phyloP scores from a whole-genome alignment of 495 filamentous ascomycete genomes.

The Viridothelium virens region DNA sequence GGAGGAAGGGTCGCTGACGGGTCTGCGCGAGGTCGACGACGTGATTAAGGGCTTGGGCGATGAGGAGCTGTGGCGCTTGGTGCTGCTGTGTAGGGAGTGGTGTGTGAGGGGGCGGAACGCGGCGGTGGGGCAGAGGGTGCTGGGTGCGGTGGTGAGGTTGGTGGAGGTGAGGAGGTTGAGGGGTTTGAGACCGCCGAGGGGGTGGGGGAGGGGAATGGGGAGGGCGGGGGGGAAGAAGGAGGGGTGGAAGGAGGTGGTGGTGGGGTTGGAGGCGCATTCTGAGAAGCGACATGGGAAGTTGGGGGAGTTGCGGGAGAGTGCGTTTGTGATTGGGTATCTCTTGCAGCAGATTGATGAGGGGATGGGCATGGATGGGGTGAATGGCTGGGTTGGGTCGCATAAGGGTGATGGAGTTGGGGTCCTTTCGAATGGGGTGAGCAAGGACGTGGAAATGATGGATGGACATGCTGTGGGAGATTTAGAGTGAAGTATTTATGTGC shows the following conservation, averaged over 20 bases:
- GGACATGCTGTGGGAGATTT: too few species aligned
- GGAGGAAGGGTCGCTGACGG: constrained; percentile 59
- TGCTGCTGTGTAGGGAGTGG: too few species aligned
- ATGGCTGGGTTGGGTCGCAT: constrained; percentile 11
- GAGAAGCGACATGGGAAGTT: constrained; percentile 82
- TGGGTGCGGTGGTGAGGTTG: constrained; percentile 66
- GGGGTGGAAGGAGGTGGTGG: constrained; percentile 65
- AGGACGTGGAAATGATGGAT: background rate
- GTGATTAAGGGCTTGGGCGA: constrained; percentile 72
- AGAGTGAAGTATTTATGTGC: too few species aligned
- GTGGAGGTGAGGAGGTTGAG: constrained; percentile 70
- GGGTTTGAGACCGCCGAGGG: constrained; percentile 46
- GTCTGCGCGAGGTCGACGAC: constrained; percentile 71
- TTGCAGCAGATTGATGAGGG: constrained; percentile 85
- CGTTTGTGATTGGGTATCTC: constrained; percentile 87
- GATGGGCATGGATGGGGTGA: constrained; percentile 36
- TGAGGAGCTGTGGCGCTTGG: constrained; percentile 70
- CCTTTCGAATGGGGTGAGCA: background rate
- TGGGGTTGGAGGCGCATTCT: constrained; percentile 76
- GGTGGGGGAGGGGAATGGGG: constrained; percentile 19
- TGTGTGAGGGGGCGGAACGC: constrained; percentile 96
- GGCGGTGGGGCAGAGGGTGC: constrained; percentile 82
- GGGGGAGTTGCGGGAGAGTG: constrained; percentile 88
- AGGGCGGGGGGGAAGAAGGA: constrained; percentile 24
- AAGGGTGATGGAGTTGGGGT: background rate